Percentiles rank a stretch among this genome's conserved stretches.
Evolutionary conservation across 1,284 basidiomycete species (phyloP).

Genomic region (Ustilago tritici): DNA sequence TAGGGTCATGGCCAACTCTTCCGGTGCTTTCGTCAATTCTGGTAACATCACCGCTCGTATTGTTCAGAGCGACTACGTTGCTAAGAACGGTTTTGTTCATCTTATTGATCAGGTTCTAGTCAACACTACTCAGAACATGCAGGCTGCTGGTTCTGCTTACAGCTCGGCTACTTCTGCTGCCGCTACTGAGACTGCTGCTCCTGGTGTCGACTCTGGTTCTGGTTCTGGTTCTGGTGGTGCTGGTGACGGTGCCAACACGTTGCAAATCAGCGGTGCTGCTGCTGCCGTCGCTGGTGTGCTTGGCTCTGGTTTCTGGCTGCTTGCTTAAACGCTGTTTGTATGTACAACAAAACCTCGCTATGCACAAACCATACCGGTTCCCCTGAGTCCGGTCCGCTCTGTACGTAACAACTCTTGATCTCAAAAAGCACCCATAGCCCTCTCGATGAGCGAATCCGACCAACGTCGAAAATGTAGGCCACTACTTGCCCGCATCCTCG

Average conservation of each 20-base stretch:
- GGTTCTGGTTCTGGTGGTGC: constrained; percentile 15
- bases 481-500: constrained; percentile 11
- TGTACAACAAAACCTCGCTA: neutral
- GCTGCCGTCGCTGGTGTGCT: constrained; percentile 37
- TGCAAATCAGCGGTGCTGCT: constrained; percentile 32
- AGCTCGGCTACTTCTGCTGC: constrained; percentile 46
- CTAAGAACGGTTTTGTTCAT: constrained; percentile 80
- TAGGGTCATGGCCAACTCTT: constrained; percentile 74
- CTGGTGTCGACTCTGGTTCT: constrained; percentile 23
- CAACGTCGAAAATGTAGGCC: too few species aligned
- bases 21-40: constrained; percentile 76
- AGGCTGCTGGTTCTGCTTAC: constrained; percentile 74
- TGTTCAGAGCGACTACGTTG: constrained; percentile 76
- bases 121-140: constrained; percentile 73
- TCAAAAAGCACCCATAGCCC: too few species aligned
- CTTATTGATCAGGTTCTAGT: constrained; percentile 76
- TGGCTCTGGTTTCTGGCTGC: constrained; percentile 43
- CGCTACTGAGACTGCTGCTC: constrained; percentile 25
- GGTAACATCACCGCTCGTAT: constrained; percentile 76
- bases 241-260: constrained; percentile 20
- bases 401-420: neutral
- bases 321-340: constrained; percentile 24
- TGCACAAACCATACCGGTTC: neutral
- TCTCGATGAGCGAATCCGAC: too few species aligned
- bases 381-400: neutral